A percentile compares a stretch with the other conserved stretches of the same genome.
These are phyloP conservation scores for Pilobolus umbonatus DNA, from an alignment of 192 early-diverging fungal genomes.

Conservation along the genomic window DNA sequence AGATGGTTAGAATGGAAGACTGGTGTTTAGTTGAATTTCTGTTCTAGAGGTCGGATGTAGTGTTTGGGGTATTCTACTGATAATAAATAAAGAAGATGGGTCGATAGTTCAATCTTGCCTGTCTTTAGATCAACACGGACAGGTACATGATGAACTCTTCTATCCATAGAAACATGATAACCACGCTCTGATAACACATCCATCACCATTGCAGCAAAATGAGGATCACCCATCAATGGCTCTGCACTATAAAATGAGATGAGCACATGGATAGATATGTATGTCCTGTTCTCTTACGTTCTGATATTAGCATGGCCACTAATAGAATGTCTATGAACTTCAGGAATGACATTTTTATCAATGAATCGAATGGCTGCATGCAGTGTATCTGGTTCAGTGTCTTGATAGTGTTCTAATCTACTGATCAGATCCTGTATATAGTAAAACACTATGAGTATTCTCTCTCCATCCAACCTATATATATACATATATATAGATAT, in stretches of 20 bases:
- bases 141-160: constrained; percentile 43
- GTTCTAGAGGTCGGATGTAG: constrained; percentile 54
- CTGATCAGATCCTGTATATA: constrained; percentile 46
- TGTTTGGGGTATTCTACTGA: constrained; percentile 55
- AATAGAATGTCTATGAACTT: constrained; percentile 48
- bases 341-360: constrained; percentile 43
- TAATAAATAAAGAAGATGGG: constrained; percentile 42
- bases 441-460: background rate
- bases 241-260: constrained; percentile 30
- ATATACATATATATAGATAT: background rate
- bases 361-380: constrained; percentile 44
- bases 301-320: constrained; percentile 51
- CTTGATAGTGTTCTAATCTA: constrained; percentile 50
- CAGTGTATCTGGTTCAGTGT: constrained; percentile 41
- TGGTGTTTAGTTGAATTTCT: constrained; percentile 43
- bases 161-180: constrained; percentile 52
- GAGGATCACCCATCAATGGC: constrained; percentile 34
- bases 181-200: constrained; percentile 55
- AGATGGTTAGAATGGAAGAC: constrained; percentile 22
- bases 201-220: constrained; percentile 51
- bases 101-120: constrained; percentile 46
- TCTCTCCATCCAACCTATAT: background rate
- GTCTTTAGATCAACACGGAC: constrained; percentile 43
- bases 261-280: background rate
- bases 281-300: constrained; percentile 35